Conservation (phyloP, 169 alveolate genomes). For the Cryptosporidium sp. region DNA sequence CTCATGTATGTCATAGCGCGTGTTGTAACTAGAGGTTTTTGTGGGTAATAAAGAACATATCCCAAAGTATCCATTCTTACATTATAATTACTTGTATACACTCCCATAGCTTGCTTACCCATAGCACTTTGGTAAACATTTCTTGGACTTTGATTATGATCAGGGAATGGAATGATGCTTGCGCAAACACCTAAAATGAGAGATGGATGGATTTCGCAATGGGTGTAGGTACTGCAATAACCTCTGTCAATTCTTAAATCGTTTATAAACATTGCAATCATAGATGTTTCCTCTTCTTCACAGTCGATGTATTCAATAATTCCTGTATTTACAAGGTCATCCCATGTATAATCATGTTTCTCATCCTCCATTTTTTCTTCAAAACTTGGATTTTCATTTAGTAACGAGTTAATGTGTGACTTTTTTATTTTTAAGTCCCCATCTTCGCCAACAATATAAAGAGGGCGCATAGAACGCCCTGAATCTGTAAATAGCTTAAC, state of each 20-base stretch:
- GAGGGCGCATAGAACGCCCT: slow-evolving; percentile 99
- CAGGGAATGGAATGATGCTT: slow-evolving; percentile 99
- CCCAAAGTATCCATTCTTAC: slow-evolving; percentile 98
- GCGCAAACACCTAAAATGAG: slow-evolving; percentile 99
- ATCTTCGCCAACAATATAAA: slow-evolving; percentile 94
- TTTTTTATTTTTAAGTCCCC: slow-evolving; percentile 87
- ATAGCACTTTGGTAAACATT: slow-evolving; percentile 99
- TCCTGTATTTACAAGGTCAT: slow-evolving; percentile 93
- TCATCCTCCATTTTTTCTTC: slow-evolving; percentile 77
- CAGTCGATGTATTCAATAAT: slow-evolving; percentile 98
- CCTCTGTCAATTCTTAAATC: slow-evolving; percentile 89
- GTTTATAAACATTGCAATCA: slow-evolving; percentile 98
- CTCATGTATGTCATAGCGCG: slow-evolving; percentile 97
- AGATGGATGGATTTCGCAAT: slow-evolving; percentile 99
- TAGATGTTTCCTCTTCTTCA: slow-evolving; percentile 99
- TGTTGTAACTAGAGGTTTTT: slow-evolving; percentile 98
- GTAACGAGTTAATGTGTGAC: slow-evolving; percentile 81
- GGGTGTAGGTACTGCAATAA: slow-evolving; percentile 95
- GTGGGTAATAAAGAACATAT: slow-evolving; percentile 97
- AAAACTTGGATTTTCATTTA: slow-evolving; percentile 14
- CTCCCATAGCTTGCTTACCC: slow-evolving; percentile 99
- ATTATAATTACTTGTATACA: slow-evolving; percentile 97
- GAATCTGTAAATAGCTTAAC: slow-evolving; percentile 97
- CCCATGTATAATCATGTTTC: slow-evolving; percentile 81
- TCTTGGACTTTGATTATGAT: slow-evolving; percentile 99